Conservation (phyloP, 495 filamentous ascomycete genomes). For the Xylaria grammica region DNA sequence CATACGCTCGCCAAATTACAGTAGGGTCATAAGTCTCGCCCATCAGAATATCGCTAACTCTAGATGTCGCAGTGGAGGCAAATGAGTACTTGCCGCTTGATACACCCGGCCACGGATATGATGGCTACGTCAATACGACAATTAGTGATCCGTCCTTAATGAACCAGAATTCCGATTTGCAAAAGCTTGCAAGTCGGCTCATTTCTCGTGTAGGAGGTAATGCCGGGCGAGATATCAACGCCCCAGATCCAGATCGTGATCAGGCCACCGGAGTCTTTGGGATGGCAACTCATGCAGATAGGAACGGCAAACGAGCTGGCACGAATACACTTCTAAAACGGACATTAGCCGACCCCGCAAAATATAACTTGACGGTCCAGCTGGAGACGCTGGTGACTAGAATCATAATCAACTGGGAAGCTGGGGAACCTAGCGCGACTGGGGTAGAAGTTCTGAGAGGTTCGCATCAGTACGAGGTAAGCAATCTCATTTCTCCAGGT, state of each 20-base stretch:
- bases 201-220: conserved; percentile 44
- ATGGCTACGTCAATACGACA: conserved; percentile 49
- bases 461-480: conserved; percentile 41
- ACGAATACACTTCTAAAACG: conserved; percentile 51
- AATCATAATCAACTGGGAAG: conserved; percentile 44
- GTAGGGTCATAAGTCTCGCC: neutral
- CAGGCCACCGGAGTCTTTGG: conserved; percentile 49
- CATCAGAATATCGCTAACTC: neutral
- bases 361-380: conserved; percentile 51
- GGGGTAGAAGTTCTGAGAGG: conserved; percentile 53
- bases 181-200: conserved; percentile 38
- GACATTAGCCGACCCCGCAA: conserved; percentile 50
- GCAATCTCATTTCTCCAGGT: neutral
- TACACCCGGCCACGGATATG: conserved; percentile 50
- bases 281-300: conserved; percentile 47
- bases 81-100: conserved; percentile 46
- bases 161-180: conserved; percentile 31
- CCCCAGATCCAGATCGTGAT: conserved; percentile 41
- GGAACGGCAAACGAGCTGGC: conserved; percentile 45
- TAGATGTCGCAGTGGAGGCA: conserved; percentile 37
- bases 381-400: conserved; percentile 54
- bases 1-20: neutral
- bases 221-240: conserved; percentile 47
- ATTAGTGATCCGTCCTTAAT: conserved; percentile 40
- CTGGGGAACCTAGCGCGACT: conserved; percentile 42